These are phyloP conservation scores for Prunus mira DNA, from an alignment of 306 rosid species.

Conservation along the genomic window DNA sequence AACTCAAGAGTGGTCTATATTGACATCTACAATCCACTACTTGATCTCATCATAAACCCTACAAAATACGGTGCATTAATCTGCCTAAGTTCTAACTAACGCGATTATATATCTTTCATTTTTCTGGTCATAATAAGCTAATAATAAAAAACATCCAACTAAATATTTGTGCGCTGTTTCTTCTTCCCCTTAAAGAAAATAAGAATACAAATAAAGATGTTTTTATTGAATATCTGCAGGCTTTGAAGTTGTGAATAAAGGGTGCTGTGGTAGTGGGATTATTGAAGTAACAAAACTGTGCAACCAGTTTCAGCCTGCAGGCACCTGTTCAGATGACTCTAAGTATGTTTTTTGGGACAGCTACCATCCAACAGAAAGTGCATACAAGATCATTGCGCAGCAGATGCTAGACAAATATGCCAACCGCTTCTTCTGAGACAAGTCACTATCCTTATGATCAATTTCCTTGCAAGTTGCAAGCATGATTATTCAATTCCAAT, in stretches of 20 bases:
- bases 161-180: no score
- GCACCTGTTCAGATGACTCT: constrained; percentile 35
- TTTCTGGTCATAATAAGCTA: background rate
- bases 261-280: constrained; percentile 63
- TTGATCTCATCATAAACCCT: constrained; percentile 48
- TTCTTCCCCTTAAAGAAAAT: background rate
- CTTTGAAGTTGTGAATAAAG: constrained; percentile 42
- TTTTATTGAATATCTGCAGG: constrained; percentile 25
- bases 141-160: no score
- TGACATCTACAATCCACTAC: constrained; percentile 44
- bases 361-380: constrained; percentile 56
- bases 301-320: constrained; percentile 12
- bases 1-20: constrained; percentile 34
- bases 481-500: no score
- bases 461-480: no score
- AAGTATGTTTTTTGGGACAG: constrained; percentile 68
- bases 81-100: no score
- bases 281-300: constrained; percentile 52
- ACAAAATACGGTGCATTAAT: constrained; percentile 36
- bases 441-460: background rate
- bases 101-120: no score
- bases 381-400: constrained; percentile 34
- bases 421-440: background rate
- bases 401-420: constrained; percentile 31
- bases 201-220: no score